Evolutionary conservation across 805 yeast species (phyloP).

Genomic region (Metschnikowia sp.): DNA sequence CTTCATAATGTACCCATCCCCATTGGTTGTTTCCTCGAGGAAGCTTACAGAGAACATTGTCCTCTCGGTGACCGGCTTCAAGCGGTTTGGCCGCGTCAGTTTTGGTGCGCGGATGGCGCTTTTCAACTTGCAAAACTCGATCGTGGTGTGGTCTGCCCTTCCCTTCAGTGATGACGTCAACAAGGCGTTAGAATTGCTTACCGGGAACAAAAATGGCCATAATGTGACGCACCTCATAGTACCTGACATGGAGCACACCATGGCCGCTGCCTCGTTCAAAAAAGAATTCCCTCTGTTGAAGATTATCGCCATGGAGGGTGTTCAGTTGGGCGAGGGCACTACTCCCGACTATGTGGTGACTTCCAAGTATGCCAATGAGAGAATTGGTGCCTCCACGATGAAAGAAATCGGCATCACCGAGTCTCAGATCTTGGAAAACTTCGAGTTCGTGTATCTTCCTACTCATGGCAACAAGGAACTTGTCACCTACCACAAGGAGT

Average conservation of each 20-base stretch:
- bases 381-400: conserved; percentile 23
- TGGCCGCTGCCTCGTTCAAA: conserved; percentile 56
- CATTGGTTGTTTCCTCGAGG: conserved; percentile 29
- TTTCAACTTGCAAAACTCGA: conserved; percentile 25
- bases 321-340: conserved; percentile 23
- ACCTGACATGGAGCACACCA: conserved; percentile 63
- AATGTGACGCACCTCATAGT: conserved; percentile 51
- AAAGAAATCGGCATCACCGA: conserved; percentile 35
- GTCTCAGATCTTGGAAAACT: conserved; percentile 35
- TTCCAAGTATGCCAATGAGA: conserved; percentile 31
- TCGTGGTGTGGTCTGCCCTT: conserved; percentile 52
- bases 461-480: conserved; percentile 58
- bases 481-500: conserved; percentile 44
- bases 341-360: conserved; percentile 43
- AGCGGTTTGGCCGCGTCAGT: conserved; percentile 27
- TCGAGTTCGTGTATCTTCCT: conserved; percentile 57
- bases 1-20: conserved; percentile 27
- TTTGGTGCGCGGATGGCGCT: conserved; percentile 44
- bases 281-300: conserved; percentile 47
- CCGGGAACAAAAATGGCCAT: conserved; percentile 26
- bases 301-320: conserved; percentile 51
- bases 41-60: conserved; percentile 33
- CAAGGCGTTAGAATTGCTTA: conserved; percentile 33
- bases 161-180: conserved; percentile 50
- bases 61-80: conserved; percentile 33